Conservation (phyloP, 768 basidiomycete genomes). For the Tephrocybe sp. region DNA sequence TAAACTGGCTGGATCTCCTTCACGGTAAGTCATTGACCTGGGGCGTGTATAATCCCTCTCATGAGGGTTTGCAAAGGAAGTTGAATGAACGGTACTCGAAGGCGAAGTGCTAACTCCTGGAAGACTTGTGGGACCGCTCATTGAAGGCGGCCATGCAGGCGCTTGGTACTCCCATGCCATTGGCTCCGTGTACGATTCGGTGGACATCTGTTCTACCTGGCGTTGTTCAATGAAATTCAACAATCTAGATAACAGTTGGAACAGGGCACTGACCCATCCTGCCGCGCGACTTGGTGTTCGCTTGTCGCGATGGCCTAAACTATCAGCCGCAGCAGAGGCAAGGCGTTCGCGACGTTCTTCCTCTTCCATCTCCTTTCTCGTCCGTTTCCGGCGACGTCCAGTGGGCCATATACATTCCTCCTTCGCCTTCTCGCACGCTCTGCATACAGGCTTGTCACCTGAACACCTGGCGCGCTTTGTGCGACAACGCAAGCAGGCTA, state of each 20-base stretch:
- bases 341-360: slow-evolving; percentile 12
- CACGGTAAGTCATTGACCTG: background rate
- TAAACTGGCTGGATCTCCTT: slow-evolving; percentile 3
- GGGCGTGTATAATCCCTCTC: background rate
- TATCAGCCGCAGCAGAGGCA: slow-evolving; percentile 12
- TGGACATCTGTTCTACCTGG: background rate
- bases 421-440: slow-evolving; percentile 13
- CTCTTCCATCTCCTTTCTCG: slow-evolving; percentile 14
- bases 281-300: background rate
- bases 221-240: background rate
- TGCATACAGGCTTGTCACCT: slow-evolving; percentile 15
- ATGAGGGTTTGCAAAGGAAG: background rate
- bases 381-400: slow-evolving; percentile 14
- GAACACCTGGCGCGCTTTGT: slow-evolving; percentile 16
- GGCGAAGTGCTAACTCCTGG: background rate
- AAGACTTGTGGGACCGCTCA: background rate
- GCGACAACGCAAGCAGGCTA: slow-evolving; percentile 16
- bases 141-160: slow-evolving; percentile 5
- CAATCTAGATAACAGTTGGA: background rate
- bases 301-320: slow-evolving; percentile 6
- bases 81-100: background rate
- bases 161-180: slow-evolving; percentile 10
- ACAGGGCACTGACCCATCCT: slow-evolving; percentile 2
- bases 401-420: slow-evolving; percentile 15
- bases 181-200: background rate